Evolutionary conservation across 108 stramenopile genomes (phyloP).

Genomic region (Nitzschia sp.): DNA sequence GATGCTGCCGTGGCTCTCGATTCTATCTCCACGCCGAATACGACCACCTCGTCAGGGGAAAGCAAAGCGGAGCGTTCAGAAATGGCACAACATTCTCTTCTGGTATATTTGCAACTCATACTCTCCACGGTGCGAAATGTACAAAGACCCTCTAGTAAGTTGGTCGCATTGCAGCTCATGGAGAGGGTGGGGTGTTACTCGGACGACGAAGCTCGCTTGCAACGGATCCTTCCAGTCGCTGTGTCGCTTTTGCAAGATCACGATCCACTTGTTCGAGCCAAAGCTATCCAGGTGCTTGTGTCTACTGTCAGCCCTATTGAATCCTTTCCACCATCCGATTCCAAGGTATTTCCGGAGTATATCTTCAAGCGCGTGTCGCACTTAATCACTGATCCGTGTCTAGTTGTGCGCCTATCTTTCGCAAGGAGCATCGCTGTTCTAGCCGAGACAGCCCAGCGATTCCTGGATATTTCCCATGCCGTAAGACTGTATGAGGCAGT

Average conservation of each 20-base stretch:
- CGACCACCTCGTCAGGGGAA: not conserved
- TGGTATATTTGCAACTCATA: constrained; percentile 85
- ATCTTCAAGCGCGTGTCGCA: constrained; percentile 90
- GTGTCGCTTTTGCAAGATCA: constrained; percentile 84
- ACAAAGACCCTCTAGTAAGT: constrained; percentile 80
- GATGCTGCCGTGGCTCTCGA: constrained; percentile 6
- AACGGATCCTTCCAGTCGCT: constrained; percentile 90
- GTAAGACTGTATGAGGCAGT: constrained; percentile 79
- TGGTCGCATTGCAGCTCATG: constrained; percentile 87
- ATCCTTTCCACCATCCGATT: constrained; percentile 89
- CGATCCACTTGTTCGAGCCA: constrained; percentile 80
- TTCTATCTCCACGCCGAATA: constrained; percentile 1
- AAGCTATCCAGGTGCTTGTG: constrained; percentile 69
- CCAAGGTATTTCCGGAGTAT: constrained; percentile 90
- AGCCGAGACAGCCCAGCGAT: constrained; percentile 83
- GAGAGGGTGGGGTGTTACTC: constrained; percentile 68
- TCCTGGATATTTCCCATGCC: constrained; percentile 88
- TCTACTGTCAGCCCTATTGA: constrained; percentile 65
- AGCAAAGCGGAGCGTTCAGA: constrained; percentile 19
- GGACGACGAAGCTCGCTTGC: constrained; percentile 87
- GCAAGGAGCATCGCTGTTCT: constrained; percentile 77
- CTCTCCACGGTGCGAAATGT: constrained; percentile 86
- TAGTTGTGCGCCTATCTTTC: constrained; percentile 85
- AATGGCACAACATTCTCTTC: constrained; percentile 52
- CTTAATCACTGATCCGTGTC: constrained; percentile 75